These are phyloP conservation scores for Colletotrichum plurivorum DNA, from an alignment of 2,329 filamentous ascomycete species.

Conservation along the genomic window DNA sequence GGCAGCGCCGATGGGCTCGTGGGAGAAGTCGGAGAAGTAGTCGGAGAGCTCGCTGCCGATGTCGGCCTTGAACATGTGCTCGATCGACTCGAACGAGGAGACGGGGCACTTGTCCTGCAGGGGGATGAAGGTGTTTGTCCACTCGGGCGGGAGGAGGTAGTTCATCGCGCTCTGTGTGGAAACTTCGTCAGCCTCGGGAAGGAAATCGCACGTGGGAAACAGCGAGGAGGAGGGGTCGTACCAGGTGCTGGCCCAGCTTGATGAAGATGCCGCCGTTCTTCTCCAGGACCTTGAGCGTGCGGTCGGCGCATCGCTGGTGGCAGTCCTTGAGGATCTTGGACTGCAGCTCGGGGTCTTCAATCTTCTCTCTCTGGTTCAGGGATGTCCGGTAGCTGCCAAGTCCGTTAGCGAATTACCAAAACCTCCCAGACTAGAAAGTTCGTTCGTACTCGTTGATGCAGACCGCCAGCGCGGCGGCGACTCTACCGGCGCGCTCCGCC, in stretches of 20 bases:
- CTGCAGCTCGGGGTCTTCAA: slow-evolving; percentile 74
- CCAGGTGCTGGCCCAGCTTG: slow-evolving; percentile 94
- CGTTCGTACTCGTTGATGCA: slow-evolving; percentile 86
- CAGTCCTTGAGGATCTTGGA: slow-evolving; percentile 82
- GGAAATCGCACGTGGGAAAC: too few relatives aligned
- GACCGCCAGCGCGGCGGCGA: slow-evolving; percentile 80
- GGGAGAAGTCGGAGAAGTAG: slow-evolving; percentile 88
- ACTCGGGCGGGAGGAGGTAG: slow-evolving; percentile 90
- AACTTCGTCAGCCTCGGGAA: slow-evolving; percentile 40
- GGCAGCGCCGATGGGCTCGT: slow-evolving; percentile 88
- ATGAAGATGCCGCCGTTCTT: slow-evolving; percentile 99
- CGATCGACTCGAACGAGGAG: slow-evolving; percentile 88
- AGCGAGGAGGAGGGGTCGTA: slow-evolving; percentile 50
- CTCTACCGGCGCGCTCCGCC: slow-evolving; percentile 82
- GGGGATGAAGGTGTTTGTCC: slow-evolving; percentile 96
- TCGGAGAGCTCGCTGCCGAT: slow-evolving; percentile 85
- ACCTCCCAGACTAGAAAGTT: too few relatives aligned
- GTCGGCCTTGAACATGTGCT: slow-evolving; percentile 87
- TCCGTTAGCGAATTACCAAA: slow-evolving; percentile 45
- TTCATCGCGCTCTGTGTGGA: slow-evolving; percentile 86
- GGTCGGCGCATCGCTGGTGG: slow-evolving; percentile 91
- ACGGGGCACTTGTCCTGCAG: slow-evolving; percentile 96
- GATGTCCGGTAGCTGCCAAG: slow-evolving; percentile 84
- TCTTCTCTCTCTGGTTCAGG: slow-evolving; percentile 77
- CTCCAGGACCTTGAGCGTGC: slow-evolving; percentile 89